phyloP scores from a whole-genome alignment of 1,284 basidiomycete species.

The Vanrija sp. region DNA sequence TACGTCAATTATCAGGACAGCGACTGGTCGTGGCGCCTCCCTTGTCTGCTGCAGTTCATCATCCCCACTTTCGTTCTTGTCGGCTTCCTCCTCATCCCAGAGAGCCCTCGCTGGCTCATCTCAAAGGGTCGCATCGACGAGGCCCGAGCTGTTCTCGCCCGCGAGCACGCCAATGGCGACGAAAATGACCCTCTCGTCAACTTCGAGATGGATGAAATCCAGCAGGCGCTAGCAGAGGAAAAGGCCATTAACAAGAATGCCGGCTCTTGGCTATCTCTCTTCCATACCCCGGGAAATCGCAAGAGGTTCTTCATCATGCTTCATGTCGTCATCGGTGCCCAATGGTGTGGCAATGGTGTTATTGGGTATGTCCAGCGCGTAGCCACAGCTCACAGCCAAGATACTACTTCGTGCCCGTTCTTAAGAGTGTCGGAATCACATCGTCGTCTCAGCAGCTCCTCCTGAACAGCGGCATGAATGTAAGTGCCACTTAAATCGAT shows the following conservation, averaged over 20 bases:
- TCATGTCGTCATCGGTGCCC: slow-evolving; percentile 4
- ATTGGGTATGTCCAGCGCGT: too few species aligned
- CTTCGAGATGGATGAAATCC: slow-evolving; percentile 20
- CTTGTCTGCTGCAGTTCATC: background rate
- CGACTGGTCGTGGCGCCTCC: background rate
- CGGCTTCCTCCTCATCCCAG: slow-evolving; percentile 14
- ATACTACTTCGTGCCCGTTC: slow-evolving; percentile 66
- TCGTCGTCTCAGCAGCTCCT: slow-evolving; percentile 60
- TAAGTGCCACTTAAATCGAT: too few species aligned
- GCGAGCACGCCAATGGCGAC: slow-evolving; percentile 29
- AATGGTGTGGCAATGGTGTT: slow-evolving; percentile 10
- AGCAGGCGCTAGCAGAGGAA: slow-evolving; percentile 54
- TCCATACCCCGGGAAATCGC: slow-evolving; percentile 46
- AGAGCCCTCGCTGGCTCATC: slow-evolving; percentile 49
- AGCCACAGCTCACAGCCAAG: too few species aligned
- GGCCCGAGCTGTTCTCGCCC: slow-evolving; percentile 32
- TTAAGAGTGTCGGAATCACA: slow-evolving; percentile 65
- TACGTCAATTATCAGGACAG: slow-evolving; percentile 13
- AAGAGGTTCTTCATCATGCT: slow-evolving; percentile 47
- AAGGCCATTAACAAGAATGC: slow-evolving; percentile 22
- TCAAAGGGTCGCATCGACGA: slow-evolving; percentile 21
- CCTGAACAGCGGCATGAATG: slow-evolving; percentile 52
- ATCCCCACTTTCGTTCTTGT: background rate
- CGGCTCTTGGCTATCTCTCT: slow-evolving; percentile 26
- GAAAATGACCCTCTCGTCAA: slow-evolving; percentile 22